Evolutionary conservation across 257 asterid genomes (phyloP), one percentile per base, ranked within the genome.

Genomic region (Rubia yunnanensis): DNA sequence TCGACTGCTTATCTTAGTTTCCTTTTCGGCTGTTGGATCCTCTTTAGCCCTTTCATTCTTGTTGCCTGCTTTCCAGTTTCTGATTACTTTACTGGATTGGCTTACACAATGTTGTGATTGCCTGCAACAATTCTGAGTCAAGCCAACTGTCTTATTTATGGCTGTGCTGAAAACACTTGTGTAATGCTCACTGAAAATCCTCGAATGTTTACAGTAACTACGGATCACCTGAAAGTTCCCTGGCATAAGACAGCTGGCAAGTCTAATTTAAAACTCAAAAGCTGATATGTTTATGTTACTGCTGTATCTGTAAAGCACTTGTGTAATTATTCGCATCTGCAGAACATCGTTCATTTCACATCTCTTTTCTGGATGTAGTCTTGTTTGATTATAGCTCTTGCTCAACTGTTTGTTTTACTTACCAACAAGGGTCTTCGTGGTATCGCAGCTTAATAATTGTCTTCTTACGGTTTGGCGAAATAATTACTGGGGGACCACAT

Each of bases 401-500:
- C 20, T 3, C 8, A 26, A 24, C 38, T 36, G 20, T 27, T 34
- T 60, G 48, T 69, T 59, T 31, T 55, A 13, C 20, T 55, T 55
- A 3, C 11, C 8, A 3, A 53, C 28, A 10, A 20, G 39, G 13
- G 7, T n/a, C 10, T 18, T 48, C 35, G 8, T 38, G 8, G 2
- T 28, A 20, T 39, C 73, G 63, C 82, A 89, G 99, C 78, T 76
- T 92, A 84, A 77, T 92, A 68, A 66, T 92, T 72, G 90, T 95
- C 53, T 92, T 92, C 80, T 82, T 92, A 46, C 90, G 97, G 32
- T 77, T 92, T 60, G 99, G 97, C 11, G 97, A 92, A 78, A 50
- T 76, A 35, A 48, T 92, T 59, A 78, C 90, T 35, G 95, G 96
- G 35, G 95, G 97, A 67, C 88, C 94, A 62, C 97, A 89, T 79